Base-by-base conservation (phyloP, 1,139 yeast species). In the Trichomonascaceae sp. region DNA sequence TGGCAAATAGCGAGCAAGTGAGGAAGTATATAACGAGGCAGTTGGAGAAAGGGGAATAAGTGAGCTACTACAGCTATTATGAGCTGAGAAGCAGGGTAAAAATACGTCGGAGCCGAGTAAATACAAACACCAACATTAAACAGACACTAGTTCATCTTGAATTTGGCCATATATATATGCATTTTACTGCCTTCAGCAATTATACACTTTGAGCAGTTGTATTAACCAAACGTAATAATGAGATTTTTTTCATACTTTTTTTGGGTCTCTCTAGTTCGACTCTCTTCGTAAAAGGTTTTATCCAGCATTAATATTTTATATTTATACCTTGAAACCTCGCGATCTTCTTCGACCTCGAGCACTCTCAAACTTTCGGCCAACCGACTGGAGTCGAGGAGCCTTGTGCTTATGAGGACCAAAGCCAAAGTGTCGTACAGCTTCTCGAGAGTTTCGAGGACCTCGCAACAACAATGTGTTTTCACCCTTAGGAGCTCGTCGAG, bases 301-400 rank as follows among this genome's bases (percentile, higher is more conserved):
- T 17, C 44, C 44, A 41, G 17, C 44, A 17, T 41, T 9, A 12
- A 17, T 43, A 38, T 52, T 54, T 89, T 93, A 93, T 80, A 95
- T 54, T 89, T 93, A 93, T 80, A 95, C 99, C 88, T 93, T 93
- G 99, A 93, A 93, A 83, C 96, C 99, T 85, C 96, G 89, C 67
- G 98, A 91, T 78, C 83, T 86, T 84, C 99, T 86, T 80, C 88
- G 95, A 85, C 99, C 99, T 88, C 99, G 93, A 73, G 97, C 99
- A 80, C 95, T 89, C 85, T 95, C 99, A 84, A 93, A 93, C 83
- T 93, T 95, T 85, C 98, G 93, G 77, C 99, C 99, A 79, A 83
- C 90, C 66, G 98, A 91, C 74, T 80, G 74, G 78, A 93, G 86
- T 84, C 96, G 90, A 81, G 99, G 99, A 73, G 98, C 99, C 88